phyloP scores from a whole-genome alignment of 164 flowering plant genomes.

The Warburgia ugandensis region DNA sequence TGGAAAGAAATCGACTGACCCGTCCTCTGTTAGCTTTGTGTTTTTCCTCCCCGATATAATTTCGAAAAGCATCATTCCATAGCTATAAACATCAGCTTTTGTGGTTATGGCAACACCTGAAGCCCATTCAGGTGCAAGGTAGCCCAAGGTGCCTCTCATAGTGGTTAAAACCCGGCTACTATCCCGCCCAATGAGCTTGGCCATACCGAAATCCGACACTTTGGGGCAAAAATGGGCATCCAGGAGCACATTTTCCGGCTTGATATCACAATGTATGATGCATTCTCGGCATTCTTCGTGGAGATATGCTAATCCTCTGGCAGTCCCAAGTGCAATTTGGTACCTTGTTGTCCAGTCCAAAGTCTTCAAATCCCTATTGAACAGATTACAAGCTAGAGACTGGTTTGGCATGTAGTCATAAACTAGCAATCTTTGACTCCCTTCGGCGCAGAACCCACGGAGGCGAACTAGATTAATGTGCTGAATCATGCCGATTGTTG shows the following conservation, averaged over 20 bases:
- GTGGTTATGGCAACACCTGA: conserved; percentile 31
- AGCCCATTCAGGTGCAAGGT: conserved; percentile 43
- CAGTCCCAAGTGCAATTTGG: conserved; percentile 28
- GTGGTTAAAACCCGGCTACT: conserved; percentile 34
- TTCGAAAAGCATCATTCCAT: conserved; percentile 37
- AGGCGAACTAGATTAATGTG: conserved; percentile 51
- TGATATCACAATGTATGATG: conserved; percentile 36
- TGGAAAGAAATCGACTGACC: conserved; percentile 23
- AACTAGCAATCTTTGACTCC: conserved; percentile 33
- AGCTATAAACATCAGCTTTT: conserved; percentile 40
- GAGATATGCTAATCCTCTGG: conserved; percentile 31
- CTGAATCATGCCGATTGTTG: conserved; percentile 60
- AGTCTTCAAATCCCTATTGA: conserved; percentile 4
- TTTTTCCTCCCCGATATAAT: conserved; percentile 33
- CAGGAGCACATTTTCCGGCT: conserved; percentile 33
- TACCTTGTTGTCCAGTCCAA: conserved; percentile 30
- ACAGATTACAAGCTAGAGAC: conserved; percentile 34
- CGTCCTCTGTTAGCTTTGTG: conserved; percentile 16
- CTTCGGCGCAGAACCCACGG: conserved; percentile 50
- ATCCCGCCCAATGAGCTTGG: conserved; percentile 32
- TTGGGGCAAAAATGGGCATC: conserved; percentile 29
- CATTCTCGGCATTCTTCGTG: conserved; percentile 34
- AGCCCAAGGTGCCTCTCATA: conserved; percentile 39
- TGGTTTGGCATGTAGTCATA: conserved; percentile 55
- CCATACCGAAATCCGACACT: conserved; percentile 36